Evolutionary conservation across 345 rosid genomes (phyloP).

Genomic region (Arabidopsis arenosa): DNA sequence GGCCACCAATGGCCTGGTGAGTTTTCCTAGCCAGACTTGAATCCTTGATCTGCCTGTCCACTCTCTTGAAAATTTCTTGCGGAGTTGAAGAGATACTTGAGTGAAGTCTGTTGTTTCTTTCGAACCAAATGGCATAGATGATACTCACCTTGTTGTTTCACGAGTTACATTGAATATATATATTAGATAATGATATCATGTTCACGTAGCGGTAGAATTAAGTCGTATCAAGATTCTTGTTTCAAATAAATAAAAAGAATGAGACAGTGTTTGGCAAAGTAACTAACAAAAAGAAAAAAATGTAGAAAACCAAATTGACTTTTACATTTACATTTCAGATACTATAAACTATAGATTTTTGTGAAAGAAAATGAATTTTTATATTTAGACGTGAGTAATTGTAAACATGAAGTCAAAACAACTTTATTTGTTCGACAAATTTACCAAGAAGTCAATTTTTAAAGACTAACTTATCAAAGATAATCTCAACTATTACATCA

Average conservation of each 20-base stretch:
- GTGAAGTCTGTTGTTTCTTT: too few relatives aligned
- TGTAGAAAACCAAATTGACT: neutral
- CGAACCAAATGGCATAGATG: too few relatives aligned
- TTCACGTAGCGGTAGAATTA: neutral
- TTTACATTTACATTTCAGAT: neutral
- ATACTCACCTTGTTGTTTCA: conserved; percentile 1
- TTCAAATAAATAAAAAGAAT: neutral
- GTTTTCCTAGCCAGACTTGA: too few relatives aligned
- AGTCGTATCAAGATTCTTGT: neutral
- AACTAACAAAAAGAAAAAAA: too few relatives aligned
- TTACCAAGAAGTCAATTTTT: neutral
- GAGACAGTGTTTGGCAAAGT: neutral
- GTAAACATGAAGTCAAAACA: neutral
- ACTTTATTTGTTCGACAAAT: neutral
- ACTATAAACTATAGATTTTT: neutral
- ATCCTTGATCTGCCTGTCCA: too few relatives aligned
- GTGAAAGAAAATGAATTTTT: neutral
- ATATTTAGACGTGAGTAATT: neutral
- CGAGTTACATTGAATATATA: neutral
- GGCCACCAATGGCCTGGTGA: too few relatives aligned
- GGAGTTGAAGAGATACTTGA: too few relatives aligned
- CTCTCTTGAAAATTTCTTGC: too few relatives aligned
- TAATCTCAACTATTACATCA: neutral
- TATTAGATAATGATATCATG: neutral
- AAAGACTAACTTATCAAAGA: neutral